Percentiles rank a stretch among this genome's conserved stretches.
phyloP scores from a whole-genome alignment of 345 rosid genomes.

The Populus tremula region DNA sequence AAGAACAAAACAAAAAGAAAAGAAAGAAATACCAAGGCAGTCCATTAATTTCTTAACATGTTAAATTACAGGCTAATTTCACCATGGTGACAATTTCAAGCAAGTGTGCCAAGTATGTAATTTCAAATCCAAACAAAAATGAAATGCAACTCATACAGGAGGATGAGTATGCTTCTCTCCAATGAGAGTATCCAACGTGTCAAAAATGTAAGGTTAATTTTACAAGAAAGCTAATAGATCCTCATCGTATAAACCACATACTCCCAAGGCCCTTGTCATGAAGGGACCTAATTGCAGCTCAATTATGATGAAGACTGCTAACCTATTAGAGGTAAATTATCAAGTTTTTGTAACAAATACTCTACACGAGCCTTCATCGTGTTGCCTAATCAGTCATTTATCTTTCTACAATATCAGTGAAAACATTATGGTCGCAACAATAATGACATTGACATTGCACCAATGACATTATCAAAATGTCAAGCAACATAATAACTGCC shows the following conservation, averaged over 20 bases:
- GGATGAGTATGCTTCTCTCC: not conserved
- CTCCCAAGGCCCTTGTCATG: not conserved
- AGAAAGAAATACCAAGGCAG: not conserved
- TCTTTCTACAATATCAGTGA: not conserved
- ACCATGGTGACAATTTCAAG: not conserved
- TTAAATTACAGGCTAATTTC: not conserved
- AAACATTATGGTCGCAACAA: not conserved
- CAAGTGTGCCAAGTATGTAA: not conserved
- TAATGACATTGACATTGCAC: not conserved
- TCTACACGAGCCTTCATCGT: not conserved
- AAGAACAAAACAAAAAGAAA: not conserved
- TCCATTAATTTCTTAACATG: not conserved
- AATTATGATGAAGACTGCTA: not conserved
- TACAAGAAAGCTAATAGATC: not conserved
- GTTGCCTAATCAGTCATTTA: too few relatives aligned
- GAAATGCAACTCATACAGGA: not conserved
- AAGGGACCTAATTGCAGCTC: not conserved
- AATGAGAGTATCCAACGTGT: not conserved
- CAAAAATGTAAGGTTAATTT: not conserved
- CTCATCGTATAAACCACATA: not conserved
- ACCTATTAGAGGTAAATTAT: not conserved
- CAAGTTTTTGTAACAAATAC: not conserved
- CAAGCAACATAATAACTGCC: not conserved
- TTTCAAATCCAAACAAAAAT: not conserved
- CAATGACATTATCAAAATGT: not conserved